Base-by-base conservation (phyloP, 2,329 filamentous ascomycete genomes). In the Colletotrichum navitas region DNA sequence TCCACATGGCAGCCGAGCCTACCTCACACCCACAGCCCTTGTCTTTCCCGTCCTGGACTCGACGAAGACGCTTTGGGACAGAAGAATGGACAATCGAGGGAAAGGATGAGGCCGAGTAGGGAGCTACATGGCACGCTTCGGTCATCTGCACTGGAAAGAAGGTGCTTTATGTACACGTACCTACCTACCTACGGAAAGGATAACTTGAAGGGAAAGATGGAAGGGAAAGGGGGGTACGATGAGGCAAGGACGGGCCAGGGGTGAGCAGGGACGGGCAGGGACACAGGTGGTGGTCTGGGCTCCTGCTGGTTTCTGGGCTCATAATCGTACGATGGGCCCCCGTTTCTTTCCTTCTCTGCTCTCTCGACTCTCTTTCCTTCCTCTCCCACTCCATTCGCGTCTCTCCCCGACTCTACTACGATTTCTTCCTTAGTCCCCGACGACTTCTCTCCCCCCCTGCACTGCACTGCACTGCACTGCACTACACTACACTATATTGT, bases 311-410 rank as follows among this genome's bases (percentile, higher is more conserved):
- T 41, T 63, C 68, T 71, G 58, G 52, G 59, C 65, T 56, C 68
- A 71, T 71, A 68, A 74, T 74, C 73, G 71, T 74, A 74, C 73
- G 73, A 74, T 74, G 24, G 32, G 11, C 62, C 71, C 67, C 70
- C 60, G 47, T 63, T 61, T 55, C 55, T 52, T 68, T 68, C 54
- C 65, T 29, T 68, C 51, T 63, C 64, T 55, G 10, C 49, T 69
- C 65, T 54, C 41, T 58, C 65, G 36, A 39, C 12, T 39, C 43
- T n/a, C 63, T 36, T 65, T 34, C 52, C 51, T 62, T 58, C 21
- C 49, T 66, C 65, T 56, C 55, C 26, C 64, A 68, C 51, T 60
- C 51, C 11, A 49, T 47, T 47, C 66, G 47, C 63, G 41, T 47
- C 56, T 51, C 41, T 45, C 43, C 29, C 29, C 32, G 18, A 21